Evolutionary conservation across 768 basidiomycete genomes (phyloP), one percentile per base, ranked within the genome.

Genomic region (Suillus tomentosus): DNA sequence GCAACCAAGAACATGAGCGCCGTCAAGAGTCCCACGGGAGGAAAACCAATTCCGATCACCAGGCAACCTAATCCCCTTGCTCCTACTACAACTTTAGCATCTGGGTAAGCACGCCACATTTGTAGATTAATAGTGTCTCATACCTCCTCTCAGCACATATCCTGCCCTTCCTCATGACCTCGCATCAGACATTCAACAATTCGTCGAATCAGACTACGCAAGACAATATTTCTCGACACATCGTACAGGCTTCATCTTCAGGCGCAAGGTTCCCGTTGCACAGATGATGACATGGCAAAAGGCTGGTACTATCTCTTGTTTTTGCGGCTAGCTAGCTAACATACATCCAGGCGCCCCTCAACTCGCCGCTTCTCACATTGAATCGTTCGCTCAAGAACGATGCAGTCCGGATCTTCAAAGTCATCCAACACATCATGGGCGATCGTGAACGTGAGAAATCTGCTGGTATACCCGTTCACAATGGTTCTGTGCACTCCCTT

Each of bases 211-310:
- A 0, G 90, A 94, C 43, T 97, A 91, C 73, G 94, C 95, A 42
- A 82, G 81, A 54, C 89, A 88, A 68, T 96, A 96, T 74, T 96
- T 98, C 72, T 92, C 94, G 19, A 94, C 88, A 1, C 93, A 95
- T 70, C 85, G 89, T n/a, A 91, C 87, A 9, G 95, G 95, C 0
- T 89, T 96, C 72, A 89, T 95, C 64, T 95, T 95, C 76, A 83
- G 85, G 66, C 84, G 94, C 54, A 87, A 82, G 65, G 85, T 96
- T 2, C 94, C 95, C 1, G 85, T 96, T 4, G 87, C 83, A 27
- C 89, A 93, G 71, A 85, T 96, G 78, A 95, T 97, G 92, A 83
- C 86, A 56, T 96, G 94, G 93, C 95, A 96, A 74, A 93, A 90
- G 83, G 88, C 86, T 61, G 34, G 74, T 66, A 5, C 5, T 3